Conservation (phyloP, 164 flowering plant species). For the Macadamia tetraphylla region DNA sequence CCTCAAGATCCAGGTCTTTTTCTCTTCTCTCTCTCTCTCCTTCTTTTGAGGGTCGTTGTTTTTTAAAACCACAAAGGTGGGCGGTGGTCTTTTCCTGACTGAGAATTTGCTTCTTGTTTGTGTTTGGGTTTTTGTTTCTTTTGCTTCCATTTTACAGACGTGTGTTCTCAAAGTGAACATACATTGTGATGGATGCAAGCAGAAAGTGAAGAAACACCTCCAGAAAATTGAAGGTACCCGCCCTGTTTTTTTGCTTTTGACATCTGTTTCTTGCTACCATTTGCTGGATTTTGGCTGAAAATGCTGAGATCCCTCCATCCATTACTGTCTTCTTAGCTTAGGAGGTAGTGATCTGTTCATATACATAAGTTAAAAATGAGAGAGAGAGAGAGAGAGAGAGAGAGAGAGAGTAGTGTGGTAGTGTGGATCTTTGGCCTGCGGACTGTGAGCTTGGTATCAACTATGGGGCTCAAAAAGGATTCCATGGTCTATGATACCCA, state of each 20-base stretch:
- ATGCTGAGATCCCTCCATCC: background rate
- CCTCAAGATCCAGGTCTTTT: constrained; percentile 72
- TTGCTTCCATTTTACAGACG: constrained; percentile 30
- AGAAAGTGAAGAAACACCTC: constrained; percentile 65
- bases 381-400: too few relatives aligned
- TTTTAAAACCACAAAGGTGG: constrained; percentile 6
- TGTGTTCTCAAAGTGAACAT: constrained; percentile 56
- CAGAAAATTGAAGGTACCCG: constrained; percentile 62
- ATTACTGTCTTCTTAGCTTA: background rate
- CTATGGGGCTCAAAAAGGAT: too few relatives aligned
- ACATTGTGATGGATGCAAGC: constrained; percentile 73
- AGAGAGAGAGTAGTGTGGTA: too few relatives aligned
- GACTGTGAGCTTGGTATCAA: too few relatives aligned
- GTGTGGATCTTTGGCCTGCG: too few relatives aligned
- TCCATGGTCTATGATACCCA: too few relatives aligned
- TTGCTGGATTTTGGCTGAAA: background rate
- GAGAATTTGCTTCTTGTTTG: constrained; percentile 10
- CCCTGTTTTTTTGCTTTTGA: background rate
- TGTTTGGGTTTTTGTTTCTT: constrained; percentile 3
- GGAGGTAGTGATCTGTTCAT: background rate
- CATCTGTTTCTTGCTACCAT: background rate
- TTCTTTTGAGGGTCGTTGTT: background rate
- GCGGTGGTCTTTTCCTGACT: constrained; percentile 15
- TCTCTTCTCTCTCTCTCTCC: constrained; percentile 11
- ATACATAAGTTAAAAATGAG: too few relatives aligned